These are phyloP conservation scores for Hymenoscyphus scutula DNA, from an alignment of 2,329 filamentous ascomycete species.

Conservation along the genomic window DNA sequence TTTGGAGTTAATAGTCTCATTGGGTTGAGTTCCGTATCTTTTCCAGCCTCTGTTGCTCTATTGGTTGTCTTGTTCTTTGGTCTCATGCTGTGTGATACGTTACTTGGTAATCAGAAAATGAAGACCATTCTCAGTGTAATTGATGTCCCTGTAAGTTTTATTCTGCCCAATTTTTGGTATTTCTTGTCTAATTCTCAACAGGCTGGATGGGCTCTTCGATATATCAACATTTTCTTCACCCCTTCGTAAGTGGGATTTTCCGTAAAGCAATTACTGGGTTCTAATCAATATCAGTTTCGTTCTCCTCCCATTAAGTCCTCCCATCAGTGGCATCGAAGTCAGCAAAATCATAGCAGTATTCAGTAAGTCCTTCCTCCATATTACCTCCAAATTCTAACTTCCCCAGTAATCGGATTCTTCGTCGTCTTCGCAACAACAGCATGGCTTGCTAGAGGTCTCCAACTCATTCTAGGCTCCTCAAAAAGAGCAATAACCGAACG, in stretches of 20 bases:
- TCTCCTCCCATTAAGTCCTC: constrained; percentile 54
- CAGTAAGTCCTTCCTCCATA: constrained; percentile 39
- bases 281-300: constrained; percentile 44
- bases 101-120: constrained; percentile 49
- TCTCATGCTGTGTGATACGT: constrained; percentile 46
- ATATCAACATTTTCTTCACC: constrained; percentile 59
- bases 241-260: constrained; percentile 41
- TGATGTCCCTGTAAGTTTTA: constrained; percentile 49
- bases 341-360: constrained; percentile 60
- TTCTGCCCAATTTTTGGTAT: neutral
- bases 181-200: constrained; percentile 34
- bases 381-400: neutral
- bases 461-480: constrained; percentile 49
- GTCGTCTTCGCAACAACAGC: constrained; percentile 51
- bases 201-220: constrained; percentile 56
- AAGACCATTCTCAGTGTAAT: constrained; percentile 48
- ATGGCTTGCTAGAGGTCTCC: constrained; percentile 53
- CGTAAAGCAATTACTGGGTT: neutral
- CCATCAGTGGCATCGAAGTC: constrained; percentile 53
- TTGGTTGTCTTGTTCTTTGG: constrained; percentile 53
- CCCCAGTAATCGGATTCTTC: constrained; percentile 53
- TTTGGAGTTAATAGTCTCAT: constrained; percentile 43
- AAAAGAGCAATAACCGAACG: constrained; percentile 52
- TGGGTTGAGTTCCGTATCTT: constrained; percentile 48
- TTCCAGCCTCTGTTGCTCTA: constrained; percentile 59